Evolutionary conservation across 202 grass and related monocot genomes (phyloP), one percentile per base, ranked within the genome.

Genomic region (Setaria viridis): DNA sequence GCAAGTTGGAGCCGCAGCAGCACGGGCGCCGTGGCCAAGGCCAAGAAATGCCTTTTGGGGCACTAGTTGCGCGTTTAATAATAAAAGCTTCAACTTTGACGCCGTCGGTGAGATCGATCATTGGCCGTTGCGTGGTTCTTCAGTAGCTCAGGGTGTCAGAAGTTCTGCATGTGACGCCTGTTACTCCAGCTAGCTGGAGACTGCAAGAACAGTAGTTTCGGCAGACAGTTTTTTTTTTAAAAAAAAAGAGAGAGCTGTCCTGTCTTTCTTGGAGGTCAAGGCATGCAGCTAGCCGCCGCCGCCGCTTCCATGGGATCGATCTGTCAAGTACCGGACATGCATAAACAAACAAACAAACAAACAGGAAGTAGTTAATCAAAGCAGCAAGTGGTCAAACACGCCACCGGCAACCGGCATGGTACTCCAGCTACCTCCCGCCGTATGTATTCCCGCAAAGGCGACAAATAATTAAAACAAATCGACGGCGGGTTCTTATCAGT

Each of bases 201-300:
- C 34, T 35, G 34, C 39, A 41, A 41, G 39, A 41, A 41, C 6
- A 41, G 39, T 41, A 17, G 11, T 7, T 72, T 13, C 6, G 33
- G 21, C 45, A 32, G 21, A 5, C 68, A 25, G 4, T 11, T 11
- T 57, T 29, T 43, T 16, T 25, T 67, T 3, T 3, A 20, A 19
- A 51, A 1, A 15, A 19, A 58, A 4, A 8, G 39, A 41, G 25
- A 20, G 17, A 9, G 5, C 7, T 20, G 63, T 55, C 20, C 63
- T 17, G 47, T 70, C 53, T 77, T 89, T 85, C 87, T 82, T 77
- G 72, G 35, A 56, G 54, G 25, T 48, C 64, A 85, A 81, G 77
- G 7, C 59, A 84, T 67, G 30, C 58, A 46, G 39, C 67, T 25
- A 62, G 21, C 11, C 7, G 0, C 2, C 10, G 11, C 37, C 1